Evolutionary conservation across 139 green algal genomes (phyloP), one percentile per base, ranked within the genome.

Genomic region (Edaphochlamys debaryana): DNA sequence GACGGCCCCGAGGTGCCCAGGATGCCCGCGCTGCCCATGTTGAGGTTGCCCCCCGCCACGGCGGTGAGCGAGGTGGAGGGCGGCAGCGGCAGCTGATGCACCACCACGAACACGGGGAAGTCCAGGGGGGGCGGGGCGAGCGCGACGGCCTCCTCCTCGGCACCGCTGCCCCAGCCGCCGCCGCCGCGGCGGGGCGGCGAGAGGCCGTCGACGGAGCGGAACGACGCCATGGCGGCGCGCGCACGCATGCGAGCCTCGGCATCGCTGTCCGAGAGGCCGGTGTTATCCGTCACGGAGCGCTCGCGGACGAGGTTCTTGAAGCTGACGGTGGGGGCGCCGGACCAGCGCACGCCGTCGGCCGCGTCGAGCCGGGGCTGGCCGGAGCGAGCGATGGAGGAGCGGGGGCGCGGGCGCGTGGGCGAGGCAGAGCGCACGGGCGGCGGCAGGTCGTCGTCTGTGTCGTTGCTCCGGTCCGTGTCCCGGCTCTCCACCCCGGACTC

Each of bases 281-380:
- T 69, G 2, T 54, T 17, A 5, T 67, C 60, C 27, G 60, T 67
- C 7, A 38, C 60, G 30, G 60, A 8, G 34, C 9, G 64, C 5
- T 3, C 15, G 64, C 9, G 5, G 34, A 13, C 2, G 34, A 3
- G 34, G 64, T 3, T 13, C 20, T 5, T 15, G 9, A 9, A 4
- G 2, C 3, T 13, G 9, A 2, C 13, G 15, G 70, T 29, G n/a
- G n/a, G n/a, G 38, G 38, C 58, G 29, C 70, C 30, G 5, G 74
- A 80, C 74, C 74, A 82, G n/a, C 62, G 60, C 34, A 82, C 75
- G 62, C 75, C 62, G 62, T 72, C 75, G 20, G 41, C n/a, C 19
- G 17, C 20, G 75, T 15, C 23, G 62, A 27, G 15, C 2, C 74
- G 32, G 0, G 54, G 29, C 29, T 19, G n/a, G 27, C 36, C 52